phyloP scores from a whole-genome alignment of 805 yeast genomes.

The Teunomyces stri region DNA sequence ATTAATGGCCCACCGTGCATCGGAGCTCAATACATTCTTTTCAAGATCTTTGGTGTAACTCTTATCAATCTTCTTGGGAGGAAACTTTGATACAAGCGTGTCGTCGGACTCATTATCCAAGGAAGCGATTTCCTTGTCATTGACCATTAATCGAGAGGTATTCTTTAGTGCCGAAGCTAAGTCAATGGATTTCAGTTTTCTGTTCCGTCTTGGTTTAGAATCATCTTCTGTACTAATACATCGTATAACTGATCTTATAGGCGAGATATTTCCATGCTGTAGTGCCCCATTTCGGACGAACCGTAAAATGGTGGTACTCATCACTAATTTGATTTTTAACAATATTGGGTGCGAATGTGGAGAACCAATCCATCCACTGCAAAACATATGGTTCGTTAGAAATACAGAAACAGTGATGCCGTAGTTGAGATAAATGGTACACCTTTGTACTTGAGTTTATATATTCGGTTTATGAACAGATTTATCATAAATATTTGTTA shows the following conservation, averaged over 20 bases:
- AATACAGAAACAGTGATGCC: no score
- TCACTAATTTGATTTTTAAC: constrained; percentile 11
- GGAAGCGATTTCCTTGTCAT: constrained; percentile 5
- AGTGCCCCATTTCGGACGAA: constrained; percentile 20
- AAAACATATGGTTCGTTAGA: neutral
- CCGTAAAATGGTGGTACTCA: constrained; percentile 25
- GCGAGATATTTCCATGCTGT: neutral
- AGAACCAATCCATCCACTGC: neutral
- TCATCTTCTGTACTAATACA: constrained; percentile 1
- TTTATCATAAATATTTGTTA: neutral
- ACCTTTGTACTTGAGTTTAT: no score
- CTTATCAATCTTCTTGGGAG: constrained; percentile 8
- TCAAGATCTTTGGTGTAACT: constrained; percentile 12
- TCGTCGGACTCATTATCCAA: constrained; percentile 6
- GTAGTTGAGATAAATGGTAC: no score
- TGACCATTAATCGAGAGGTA: constrained; percentile 7
- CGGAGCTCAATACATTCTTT: constrained; percentile 9
- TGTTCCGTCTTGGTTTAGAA: constrained; percentile 6
- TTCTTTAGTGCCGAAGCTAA: constrained; percentile 10
- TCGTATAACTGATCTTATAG: neutral
- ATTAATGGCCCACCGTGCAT: constrained; percentile 9
- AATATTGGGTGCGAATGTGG: constrained; percentile 2
- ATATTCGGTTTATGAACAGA: no score
- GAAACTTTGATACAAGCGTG: constrained; percentile 1
- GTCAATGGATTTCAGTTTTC: constrained; percentile 10